These are phyloP conservation scores for Cyclospora cayetanensis DNA, from an alignment of 169 alveolate genomes.

Conservation along the genomic window DNA sequence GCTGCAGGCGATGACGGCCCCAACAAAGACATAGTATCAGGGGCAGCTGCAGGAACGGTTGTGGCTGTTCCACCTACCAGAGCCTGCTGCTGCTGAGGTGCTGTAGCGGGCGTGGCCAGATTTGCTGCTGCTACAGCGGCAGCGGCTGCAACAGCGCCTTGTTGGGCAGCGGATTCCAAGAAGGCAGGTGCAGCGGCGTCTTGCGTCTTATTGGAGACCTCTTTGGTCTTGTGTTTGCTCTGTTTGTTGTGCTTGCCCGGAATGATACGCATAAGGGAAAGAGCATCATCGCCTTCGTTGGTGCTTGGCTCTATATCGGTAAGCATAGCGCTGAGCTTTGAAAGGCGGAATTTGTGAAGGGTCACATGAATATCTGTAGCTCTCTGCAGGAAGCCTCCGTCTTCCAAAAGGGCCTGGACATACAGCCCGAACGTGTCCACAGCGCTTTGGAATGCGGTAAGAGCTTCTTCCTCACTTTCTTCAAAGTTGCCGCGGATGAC, in stretches of 20 bases:
- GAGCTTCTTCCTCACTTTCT: background rate
- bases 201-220: background rate
- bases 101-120: background rate
- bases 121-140: background rate
- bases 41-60: background rate
- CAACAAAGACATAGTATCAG: background rate
- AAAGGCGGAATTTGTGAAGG: slow-evolving; percentile 12
- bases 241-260: background rate
- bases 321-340: background rate
- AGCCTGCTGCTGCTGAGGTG: background rate
- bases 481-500: slow-evolving; percentile 39
- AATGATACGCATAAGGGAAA: background rate
- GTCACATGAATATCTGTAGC: slow-evolving; percentile 9
- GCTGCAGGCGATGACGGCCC: background rate
- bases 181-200: background rate
- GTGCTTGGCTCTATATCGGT: background rate
- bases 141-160: background rate
- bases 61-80: background rate
- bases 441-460: background rate
- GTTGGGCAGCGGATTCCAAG: background rate
- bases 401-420: slow-evolving; percentile 8
- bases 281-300: background rate
- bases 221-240: background rate
- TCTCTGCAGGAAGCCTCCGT: slow-evolving; percentile 51
- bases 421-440: background rate